phyloP scores from a whole-genome alignment of 805 yeast species.

The Pichia sporocuriosa region DNA sequence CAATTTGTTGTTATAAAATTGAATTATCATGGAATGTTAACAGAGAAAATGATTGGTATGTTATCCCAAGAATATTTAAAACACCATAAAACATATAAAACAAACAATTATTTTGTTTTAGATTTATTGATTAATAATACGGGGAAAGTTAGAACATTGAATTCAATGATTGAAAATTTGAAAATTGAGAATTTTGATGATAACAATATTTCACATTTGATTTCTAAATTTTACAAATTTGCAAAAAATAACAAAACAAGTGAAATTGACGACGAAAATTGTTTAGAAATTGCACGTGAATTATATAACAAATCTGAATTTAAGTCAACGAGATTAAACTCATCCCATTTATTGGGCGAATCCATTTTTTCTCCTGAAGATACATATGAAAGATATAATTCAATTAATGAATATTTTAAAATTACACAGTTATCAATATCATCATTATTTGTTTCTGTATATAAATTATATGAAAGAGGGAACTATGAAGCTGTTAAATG shows the following conservation, averaged over 20 bases:
- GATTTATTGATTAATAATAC: conserved; percentile 22
- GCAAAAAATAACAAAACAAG: conserved; percentile 12
- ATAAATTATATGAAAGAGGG: conserved; percentile 20
- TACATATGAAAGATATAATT: conserved; percentile 25
- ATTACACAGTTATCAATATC: conserved; percentile 27
- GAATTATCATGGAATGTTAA: conserved; percentile 15
- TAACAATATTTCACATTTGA: conserved; percentile 19
- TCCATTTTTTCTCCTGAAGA: conserved; percentile 27
- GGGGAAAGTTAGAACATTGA: conserved; percentile 8
- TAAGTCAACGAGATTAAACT: conserved; percentile 20
- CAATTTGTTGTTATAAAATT: conserved; percentile 23
- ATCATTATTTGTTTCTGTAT: conserved; percentile 46
- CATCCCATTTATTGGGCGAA: conserved; percentile 29
- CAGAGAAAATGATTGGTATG: conserved; percentile 12
- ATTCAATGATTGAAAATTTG: conserved; percentile 13
- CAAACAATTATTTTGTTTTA: conserved; percentile 14
- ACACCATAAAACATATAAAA: conserved; percentile 3
- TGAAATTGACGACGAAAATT: conserved; percentile 10
- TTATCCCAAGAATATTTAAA: conserved; percentile 18
- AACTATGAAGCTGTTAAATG: conserved; percentile 28
- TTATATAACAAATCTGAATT: conserved; percentile 14
- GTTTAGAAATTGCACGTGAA: conserved; percentile 23
- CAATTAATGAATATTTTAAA: conserved; percentile 14
- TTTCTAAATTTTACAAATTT: conserved; percentile 24
- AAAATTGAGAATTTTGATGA: conserved; percentile 20